Percentiles rank a stretch among this genome's conserved stretches.
phyloP scores from a whole-genome alignment of 176 grass and related monocot species.

The Musa acuminata region DNA sequence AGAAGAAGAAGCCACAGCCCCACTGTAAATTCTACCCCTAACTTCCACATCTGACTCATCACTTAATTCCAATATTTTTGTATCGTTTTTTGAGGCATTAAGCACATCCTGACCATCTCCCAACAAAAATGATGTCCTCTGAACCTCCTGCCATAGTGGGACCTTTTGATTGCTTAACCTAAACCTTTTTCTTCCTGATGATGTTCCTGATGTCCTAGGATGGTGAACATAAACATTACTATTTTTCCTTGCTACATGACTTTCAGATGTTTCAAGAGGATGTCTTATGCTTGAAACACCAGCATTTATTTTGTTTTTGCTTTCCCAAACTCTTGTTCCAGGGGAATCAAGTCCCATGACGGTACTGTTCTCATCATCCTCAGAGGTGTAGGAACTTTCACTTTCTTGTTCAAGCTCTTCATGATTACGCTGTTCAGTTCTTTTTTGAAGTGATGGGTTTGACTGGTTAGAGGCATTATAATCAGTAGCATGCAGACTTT shows the following conservation, averaged over 20 bases:
- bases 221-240: slow-evolving; percentile 44
- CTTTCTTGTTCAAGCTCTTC: slow-evolving; percentile 61
- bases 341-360: slow-evolving; percentile 88
- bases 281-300: slow-evolving; percentile 70
- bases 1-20: slow-evolving; percentile 49
- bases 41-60: slow-evolving; percentile 45
- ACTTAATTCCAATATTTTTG: slow-evolving; percentile 32
- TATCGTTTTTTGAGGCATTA: slow-evolving; percentile 40
- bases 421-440: slow-evolving; percentile 25
- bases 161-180: slow-evolving; percentile 45
- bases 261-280: slow-evolving; percentile 73
- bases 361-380: slow-evolving; percentile 45
- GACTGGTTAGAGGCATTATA: slow-evolving; percentile 28
- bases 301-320: slow-evolving; percentile 75
- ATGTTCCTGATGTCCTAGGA: slow-evolving; percentile 42
- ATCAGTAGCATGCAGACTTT: slow-evolving; percentile 24
- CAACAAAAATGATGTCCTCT: slow-evolving; percentile 45
- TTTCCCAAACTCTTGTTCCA: slow-evolving; percentile 97
- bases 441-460: slow-evolving; percentile 36
- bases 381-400: slow-evolving; percentile 32
- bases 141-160: slow-evolving; percentile 58
- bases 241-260: slow-evolving; percentile 48
- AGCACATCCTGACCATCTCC: slow-evolving; percentile 49
- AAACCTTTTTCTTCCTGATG: slow-evolving; percentile 64
- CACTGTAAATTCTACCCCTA: slow-evolving; percentile 52